These are phyloP conservation scores for Kurtzmaniella quercitrusa DNA, from an alignment of 1,139 yeast species.

Conservation along the genomic window DNA sequence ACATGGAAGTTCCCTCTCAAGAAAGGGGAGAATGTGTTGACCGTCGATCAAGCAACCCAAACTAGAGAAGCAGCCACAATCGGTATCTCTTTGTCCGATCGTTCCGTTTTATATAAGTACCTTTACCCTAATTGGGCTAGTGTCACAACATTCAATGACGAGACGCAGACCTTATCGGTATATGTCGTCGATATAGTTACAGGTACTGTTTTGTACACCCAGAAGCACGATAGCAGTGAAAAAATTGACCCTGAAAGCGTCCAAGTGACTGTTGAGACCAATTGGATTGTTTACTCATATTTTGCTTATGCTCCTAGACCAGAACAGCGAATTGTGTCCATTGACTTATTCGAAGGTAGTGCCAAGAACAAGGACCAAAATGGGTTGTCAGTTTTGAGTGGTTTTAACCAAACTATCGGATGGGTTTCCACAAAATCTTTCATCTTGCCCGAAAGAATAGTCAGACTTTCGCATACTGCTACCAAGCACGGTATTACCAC, in stretches of 20 bases:
- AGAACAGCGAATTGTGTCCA: slow-evolving; percentile 60
- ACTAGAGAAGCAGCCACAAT: slow-evolving; percentile 46
- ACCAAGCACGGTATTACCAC: slow-evolving; percentile 75
- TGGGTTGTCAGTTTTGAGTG: slow-evolving; percentile 34
- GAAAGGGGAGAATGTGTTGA: slow-evolving; percentile 16
- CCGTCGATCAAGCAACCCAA: slow-evolving; percentile 27
- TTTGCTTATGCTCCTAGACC: slow-evolving; percentile 47
- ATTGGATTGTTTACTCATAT: slow-evolving; percentile 76
- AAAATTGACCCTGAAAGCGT: slow-evolving; percentile 37
- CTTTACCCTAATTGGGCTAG: slow-evolving; percentile 67
- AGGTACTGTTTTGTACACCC: slow-evolving; percentile 58
- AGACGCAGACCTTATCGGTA: slow-evolving; percentile 30
- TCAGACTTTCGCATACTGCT: slow-evolving; percentile 50
- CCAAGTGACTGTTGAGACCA: slow-evolving; percentile 67
- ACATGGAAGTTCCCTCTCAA: slow-evolving; percentile 29
- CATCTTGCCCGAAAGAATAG: slow-evolving; percentile 54
- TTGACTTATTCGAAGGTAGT: slow-evolving; percentile 73
- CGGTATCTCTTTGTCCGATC: slow-evolving; percentile 67
- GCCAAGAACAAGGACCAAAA: slow-evolving; percentile 16
- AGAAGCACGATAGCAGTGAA: slow-evolving; percentile 33
- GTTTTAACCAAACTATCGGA: slow-evolving; percentile 20
- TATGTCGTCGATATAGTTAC: slow-evolving; percentile 64
- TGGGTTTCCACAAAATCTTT: slow-evolving; percentile 50
- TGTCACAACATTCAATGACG: slow-evolving; percentile 42
- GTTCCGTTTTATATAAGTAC: slow-evolving; percentile 80